Evolutionary conservation across 352 stramenopile species (phyloP), one percentile per base, ranked within the genome.

Genomic region (Globisporangium ultimum): DNA sequence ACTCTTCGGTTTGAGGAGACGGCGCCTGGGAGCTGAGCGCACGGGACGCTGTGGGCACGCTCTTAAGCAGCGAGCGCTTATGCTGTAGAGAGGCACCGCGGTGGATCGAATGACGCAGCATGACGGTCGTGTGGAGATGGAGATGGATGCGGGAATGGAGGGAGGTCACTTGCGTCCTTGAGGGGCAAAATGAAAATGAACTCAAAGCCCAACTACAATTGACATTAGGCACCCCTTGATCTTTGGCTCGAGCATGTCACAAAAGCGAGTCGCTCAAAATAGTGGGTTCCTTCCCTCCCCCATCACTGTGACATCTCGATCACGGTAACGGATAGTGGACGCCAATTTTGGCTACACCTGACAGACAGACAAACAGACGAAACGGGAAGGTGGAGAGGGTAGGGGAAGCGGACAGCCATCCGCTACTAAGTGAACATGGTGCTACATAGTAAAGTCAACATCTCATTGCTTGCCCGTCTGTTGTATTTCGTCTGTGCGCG

Each of bases 1-100:
- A 93, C 58, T 88, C 77, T 34, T 61, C 47, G 1, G 34, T 67
- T 8, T 3, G 55, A 21, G 40, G 61, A 14, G 5, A n/a, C 8
- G 1, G 53, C 47, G 60, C 58, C 10, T 22, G 34, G 24, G 61
- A 61, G 53, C 63, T 77, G 15, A 80, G 46, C 1, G 60, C 50
- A 38, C 70, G 72, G 8, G 38, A 38, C 4, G 60, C 18, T 21
- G 47, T 17, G 34, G 34, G 22, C 32, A 50, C 21, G 51, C 40
- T 43, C 48, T 28, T 24, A 36, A 42, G 1, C 17, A 38, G 53
- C 18, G 50, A 32, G 45, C 14, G 48, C 14, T 48, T 42, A 3
- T n/a, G 15, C 38, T 8, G 42, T 20, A 17, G 52, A 18, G 48
- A 22, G 13, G 51, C 34, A 17, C 41, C 46, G 13, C 60, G 54